phyloP scores from a whole-genome alignment of 108 stramenopile species.

The Skeletonema grethae region DNA sequence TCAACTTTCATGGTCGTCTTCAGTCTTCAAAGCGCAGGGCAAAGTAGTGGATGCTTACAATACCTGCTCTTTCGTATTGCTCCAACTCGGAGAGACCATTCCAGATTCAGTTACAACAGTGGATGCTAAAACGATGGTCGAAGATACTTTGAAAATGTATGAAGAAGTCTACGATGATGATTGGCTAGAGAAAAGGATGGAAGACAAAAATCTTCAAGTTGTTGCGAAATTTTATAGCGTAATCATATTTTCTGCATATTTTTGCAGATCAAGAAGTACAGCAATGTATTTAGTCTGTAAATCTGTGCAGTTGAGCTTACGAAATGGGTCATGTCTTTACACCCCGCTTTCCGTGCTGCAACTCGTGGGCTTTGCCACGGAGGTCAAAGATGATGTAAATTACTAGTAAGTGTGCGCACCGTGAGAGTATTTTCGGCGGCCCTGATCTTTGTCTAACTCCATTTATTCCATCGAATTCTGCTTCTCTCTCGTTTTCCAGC shows the following conservation, averaged over 20 bases:
- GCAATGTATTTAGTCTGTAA: neutral
- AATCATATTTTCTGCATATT: neutral
- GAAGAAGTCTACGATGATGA: neutral
- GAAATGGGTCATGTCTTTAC: neutral
- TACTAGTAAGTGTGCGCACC: too few species aligned
- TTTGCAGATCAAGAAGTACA: neutral
- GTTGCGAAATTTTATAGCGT: neutral
- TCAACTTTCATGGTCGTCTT: too few species aligned
- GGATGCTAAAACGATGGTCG: neutral
- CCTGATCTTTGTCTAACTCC: neutral
- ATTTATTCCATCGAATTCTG: neutral
- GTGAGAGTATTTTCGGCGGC: too few species aligned
- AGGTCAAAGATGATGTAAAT: too few species aligned
- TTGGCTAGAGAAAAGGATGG: neutral
- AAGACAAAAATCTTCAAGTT: neutral
- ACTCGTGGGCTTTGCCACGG: neutral
- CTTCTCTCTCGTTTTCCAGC: neutral
- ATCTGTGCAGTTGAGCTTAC: neutral
- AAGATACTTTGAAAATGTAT: neutral
- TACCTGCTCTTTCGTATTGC: neutral
- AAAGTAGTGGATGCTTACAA: neutral
- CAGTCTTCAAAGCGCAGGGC: constrained; percentile 17
- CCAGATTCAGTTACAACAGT: neutral
- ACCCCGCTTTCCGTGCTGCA: neutral
- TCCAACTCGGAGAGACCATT: neutral